Percentiles rank a stretch among this genome's conserved stretches.
Evolutionary conservation across 2,329 filamentous ascomycete genomes (phyloP).

Genomic region (Mycocentrospora acerina): DNA sequence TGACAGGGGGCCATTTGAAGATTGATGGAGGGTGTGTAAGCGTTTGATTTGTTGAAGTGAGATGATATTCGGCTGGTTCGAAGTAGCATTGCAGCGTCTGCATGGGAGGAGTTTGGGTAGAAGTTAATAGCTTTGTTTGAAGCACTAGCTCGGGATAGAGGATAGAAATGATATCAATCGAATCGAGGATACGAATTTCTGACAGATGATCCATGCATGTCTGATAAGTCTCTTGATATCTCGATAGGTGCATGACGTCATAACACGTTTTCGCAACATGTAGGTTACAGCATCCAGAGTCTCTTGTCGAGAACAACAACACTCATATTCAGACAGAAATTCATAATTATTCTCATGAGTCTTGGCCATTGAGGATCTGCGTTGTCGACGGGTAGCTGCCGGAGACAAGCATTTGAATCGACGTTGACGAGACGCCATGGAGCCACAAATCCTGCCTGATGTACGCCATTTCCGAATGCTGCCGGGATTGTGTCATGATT

Average conservation of each 20-base stretch:
- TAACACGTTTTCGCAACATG: no score
- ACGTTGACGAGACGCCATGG: constrained; percentile 1
- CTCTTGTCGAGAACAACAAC: no score
- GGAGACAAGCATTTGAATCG: background rate
- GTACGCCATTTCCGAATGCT: background rate
- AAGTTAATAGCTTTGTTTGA: no score
- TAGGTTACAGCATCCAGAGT: no score
- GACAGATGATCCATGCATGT: no score
- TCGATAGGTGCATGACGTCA: no score
- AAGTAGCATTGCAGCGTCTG: constrained; percentile 2
- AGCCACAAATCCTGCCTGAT: background rate
- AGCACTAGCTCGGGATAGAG: no score
- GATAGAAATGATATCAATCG: no score
- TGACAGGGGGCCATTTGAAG: constrained; percentile 41
- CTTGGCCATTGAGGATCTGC: background rate
- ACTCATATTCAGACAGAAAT: no score
- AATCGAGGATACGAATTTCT: no score
- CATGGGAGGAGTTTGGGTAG: constrained; percentile 20
- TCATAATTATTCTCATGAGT: no score
- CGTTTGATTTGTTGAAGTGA: constrained; percentile 14
- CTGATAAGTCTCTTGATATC: no score
- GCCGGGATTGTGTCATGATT: constrained; percentile 4
- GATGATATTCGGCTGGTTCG: background rate
- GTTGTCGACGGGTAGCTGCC: background rate
- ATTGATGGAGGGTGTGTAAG: constrained; percentile 37